These are phyloP conservation scores for Scutellaria baicalensis DNA, from an alignment of 257 asterid species.

Conservation along the genomic window DNA sequence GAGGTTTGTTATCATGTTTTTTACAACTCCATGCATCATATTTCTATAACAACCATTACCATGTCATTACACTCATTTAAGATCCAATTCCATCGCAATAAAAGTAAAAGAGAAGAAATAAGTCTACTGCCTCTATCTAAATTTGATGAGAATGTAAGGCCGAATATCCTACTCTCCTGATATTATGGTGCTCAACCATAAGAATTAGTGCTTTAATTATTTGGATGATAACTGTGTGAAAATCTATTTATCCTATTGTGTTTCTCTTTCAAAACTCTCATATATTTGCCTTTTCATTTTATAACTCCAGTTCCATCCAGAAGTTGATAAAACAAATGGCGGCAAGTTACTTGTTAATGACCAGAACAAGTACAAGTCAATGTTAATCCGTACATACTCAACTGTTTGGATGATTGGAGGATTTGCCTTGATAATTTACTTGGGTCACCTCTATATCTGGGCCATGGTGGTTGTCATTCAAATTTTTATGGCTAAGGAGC, in stretches of 20 bases:
- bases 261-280: constrained; percentile 5
- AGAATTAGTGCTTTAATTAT: not conserved
- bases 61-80: not conserved
- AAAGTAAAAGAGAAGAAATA: not conserved
- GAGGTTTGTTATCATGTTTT: constrained; percentile 51
- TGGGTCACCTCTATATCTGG: constrained; percentile 99
- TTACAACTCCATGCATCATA: not conserved
- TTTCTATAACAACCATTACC: not conserved
- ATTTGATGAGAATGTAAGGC: not conserved
- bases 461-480: constrained; percentile 89
- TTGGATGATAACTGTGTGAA: not conserved
- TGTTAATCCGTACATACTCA: constrained; percentile 79
- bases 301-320: constrained; percentile 56
- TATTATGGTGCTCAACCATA: not conserved
- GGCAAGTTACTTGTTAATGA: constrained; percentile 68
- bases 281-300: constrained; percentile 2
- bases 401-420: constrained; percentile 98
- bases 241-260: not conserved
- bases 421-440: constrained; percentile 60
- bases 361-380: constrained; percentile 80
- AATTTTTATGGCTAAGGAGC: constrained; percentile 88
- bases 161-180: not conserved
- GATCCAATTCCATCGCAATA: not conserved
- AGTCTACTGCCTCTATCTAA: not conserved
- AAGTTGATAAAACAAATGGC: constrained; percentile 50